These are phyloP conservation scores for Scheffersomyces ergatensis DNA, from an alignment of 805 yeast genomes.

Conservation along the genomic window DNA sequence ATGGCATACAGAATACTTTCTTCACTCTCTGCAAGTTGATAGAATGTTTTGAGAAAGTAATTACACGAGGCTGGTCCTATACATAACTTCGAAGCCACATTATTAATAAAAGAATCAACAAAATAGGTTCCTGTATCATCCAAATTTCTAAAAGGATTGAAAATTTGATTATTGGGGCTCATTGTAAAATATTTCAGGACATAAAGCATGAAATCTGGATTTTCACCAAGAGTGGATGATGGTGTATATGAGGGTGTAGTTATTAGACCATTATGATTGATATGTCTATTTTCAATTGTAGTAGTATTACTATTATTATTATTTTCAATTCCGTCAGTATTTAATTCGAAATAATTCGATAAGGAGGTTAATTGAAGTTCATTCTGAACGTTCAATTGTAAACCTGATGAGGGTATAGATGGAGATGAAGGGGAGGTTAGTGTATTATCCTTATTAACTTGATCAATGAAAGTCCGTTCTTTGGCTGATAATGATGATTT, in stretches of 20 bases:
- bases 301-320: neutral
- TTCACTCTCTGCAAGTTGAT: conserved; percentile 14
- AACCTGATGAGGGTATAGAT: neutral
- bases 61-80: conserved; percentile 17
- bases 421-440: neutral
- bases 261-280: neutral
- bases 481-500: neutral
- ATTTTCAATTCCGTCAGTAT: neutral
- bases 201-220: neutral
- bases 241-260: neutral
- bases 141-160: conserved; percentile 6
- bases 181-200: neutral
- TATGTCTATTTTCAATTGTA: neutral
- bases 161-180: conserved; percentile 3
- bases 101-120: conserved; percentile 14
- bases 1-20: conserved; percentile 19
- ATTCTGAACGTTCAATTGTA: neutral
- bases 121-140: conserved; percentile 13
- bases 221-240: neutral
- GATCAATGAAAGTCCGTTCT: too few relatives aligned
- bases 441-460: too few relatives aligned
- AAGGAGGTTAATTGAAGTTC: neutral
- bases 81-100: conserved; percentile 15
- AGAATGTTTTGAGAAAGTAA: conserved; percentile 21
- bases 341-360: neutral